These are phyloP conservation scores for Colletotrichum plurivorum DNA, from an alignment of 2,329 filamentous ascomycete species.

Conservation along the genomic window DNA sequence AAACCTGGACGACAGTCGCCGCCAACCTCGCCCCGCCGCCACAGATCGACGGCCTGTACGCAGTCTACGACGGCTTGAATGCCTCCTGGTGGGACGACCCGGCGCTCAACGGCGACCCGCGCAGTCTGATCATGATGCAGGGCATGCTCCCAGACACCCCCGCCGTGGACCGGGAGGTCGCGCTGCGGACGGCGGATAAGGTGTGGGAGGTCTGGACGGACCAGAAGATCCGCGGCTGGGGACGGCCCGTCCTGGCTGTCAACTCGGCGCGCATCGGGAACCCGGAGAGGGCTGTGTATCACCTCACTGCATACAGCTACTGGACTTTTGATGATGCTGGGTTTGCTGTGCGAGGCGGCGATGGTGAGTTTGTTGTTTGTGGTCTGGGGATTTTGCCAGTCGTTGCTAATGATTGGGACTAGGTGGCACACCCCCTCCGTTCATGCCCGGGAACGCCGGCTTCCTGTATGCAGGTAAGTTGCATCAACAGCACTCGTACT, in stretches of 20 bases:
- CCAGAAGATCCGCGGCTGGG: slow-evolving; percentile 60
- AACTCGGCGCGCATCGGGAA: slow-evolving; percentile 59
- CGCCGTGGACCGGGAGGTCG: slow-evolving; percentile 53
- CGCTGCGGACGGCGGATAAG: slow-evolving; percentile 54
- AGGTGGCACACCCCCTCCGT: slow-evolving; percentile 49
- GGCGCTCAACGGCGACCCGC: slow-evolving; percentile 56
- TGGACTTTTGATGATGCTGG: slow-evolving; percentile 58
- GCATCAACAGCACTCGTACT: too few relatives aligned
- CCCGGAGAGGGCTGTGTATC: slow-evolving; percentile 56
- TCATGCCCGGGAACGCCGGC: slow-evolving; percentile 55
- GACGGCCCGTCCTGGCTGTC: slow-evolving; percentile 62
- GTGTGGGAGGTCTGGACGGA: slow-evolving; percentile 58
- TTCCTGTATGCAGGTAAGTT: slow-evolving; percentile 51
- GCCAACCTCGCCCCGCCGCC: slow-evolving; percentile 68
- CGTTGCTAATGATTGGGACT: background rate
- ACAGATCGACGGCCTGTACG: slow-evolving; percentile 63
- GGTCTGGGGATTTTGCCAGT: background rate
- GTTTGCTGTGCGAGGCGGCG: slow-evolving; percentile 48
- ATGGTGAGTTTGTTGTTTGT: slow-evolving; percentile 33
- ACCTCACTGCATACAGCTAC: slow-evolving; percentile 58
- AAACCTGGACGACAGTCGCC: slow-evolving; percentile 62
- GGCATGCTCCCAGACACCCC: slow-evolving; percentile 59
- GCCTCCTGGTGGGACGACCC: slow-evolving; percentile 58
- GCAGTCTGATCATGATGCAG: slow-evolving; percentile 60
- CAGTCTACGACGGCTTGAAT: slow-evolving; percentile 67